Conservation (phyloP, 176 grass and related monocot genomes). For the Oryza glaberrima region DNA sequence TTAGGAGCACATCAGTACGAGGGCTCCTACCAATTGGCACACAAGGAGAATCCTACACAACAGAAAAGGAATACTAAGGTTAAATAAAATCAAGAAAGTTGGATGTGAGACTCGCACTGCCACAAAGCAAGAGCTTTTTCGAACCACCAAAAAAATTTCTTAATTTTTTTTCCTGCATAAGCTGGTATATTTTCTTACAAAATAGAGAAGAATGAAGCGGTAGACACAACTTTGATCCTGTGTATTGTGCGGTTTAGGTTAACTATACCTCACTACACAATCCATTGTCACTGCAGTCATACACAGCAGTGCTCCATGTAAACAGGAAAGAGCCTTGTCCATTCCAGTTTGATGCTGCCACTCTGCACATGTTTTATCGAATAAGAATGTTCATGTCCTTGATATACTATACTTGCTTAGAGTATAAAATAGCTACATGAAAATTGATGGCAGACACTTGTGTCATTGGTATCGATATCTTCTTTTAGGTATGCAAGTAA, state of each 20-base stretch:
- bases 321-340: constrained; percentile 87
- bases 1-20: constrained; percentile 79
- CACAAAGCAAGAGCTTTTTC: constrained; percentile 12
- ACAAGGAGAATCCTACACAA: constrained; percentile 70
- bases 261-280: constrained; percentile 64
- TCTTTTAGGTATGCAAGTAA: neutral
- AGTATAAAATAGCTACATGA: neutral
- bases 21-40: constrained; percentile 70
- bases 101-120: neutral
- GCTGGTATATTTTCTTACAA: constrained; percentile 9
- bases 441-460: constrained; percentile 8
- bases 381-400: constrained; percentile 43
- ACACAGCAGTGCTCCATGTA: constrained; percentile 80
- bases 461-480: neutral
- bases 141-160: neutral
- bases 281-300: constrained; percentile 80
- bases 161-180: neutral
- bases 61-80: constrained; percentile 28
- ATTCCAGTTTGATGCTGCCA: constrained; percentile 82
- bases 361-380: constrained; percentile 56
- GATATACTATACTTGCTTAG: neutral
- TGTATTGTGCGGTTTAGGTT: constrained; percentile 27
- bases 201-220: neutral
- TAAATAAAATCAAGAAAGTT: constrained; percentile 25
- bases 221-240: constrained; percentile 4